Evolutionary conservation across 192 early-diverging fungal genomes (phyloP).

Genomic region (Irineochytrium annulatum): DNA sequence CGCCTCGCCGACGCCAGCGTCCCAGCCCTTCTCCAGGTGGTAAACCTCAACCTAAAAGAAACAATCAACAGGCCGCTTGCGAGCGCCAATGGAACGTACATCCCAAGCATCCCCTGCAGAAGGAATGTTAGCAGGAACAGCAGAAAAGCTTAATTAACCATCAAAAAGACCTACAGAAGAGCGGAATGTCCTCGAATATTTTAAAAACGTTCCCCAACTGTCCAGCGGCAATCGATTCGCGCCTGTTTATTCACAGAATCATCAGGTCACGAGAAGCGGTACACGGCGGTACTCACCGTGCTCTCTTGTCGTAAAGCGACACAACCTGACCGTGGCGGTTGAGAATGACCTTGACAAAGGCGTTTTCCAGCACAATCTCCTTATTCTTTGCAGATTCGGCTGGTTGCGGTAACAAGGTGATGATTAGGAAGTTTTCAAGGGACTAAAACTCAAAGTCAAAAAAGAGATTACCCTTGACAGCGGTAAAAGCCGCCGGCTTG

Average conservation of each 20-base stretch:
- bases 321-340: slow-evolving; percentile 69
- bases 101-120: slow-evolving; percentile 80
- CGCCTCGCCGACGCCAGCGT: slow-evolving; percentile 51
- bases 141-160: too few species aligned
- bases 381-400: slow-evolving; percentile 11
- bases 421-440: background rate
- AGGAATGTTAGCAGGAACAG: too few species aligned
- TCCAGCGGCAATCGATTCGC: slow-evolving; percentile 52
- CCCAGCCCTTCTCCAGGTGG: slow-evolving; percentile 80
- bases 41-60: slow-evolving; percentile 79
- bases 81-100: slow-evolving; percentile 12
- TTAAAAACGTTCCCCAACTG: slow-evolving; percentile 71
- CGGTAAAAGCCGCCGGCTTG: slow-evolving; percentile 22
- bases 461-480: slow-evolving; percentile 21
- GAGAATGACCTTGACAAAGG: slow-evolving; percentile 66
- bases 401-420: background rate
- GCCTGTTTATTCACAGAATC: slow-evolving; percentile 12
- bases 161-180: too few species aligned
- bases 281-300: slow-evolving; percentile 44
- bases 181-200: slow-evolving; percentile 81
- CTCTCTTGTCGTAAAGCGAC: slow-evolving; percentile 57
- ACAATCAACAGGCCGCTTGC: slow-evolving; percentile 1
- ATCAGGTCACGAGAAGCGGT: slow-evolving; percentile 3
- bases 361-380: slow-evolving; percentile 68
- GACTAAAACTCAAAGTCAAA: background rate